Evolutionary conservation across 768 basidiomycete genomes (phyloP).

Genomic region (Dentipellis sp.): DNA sequence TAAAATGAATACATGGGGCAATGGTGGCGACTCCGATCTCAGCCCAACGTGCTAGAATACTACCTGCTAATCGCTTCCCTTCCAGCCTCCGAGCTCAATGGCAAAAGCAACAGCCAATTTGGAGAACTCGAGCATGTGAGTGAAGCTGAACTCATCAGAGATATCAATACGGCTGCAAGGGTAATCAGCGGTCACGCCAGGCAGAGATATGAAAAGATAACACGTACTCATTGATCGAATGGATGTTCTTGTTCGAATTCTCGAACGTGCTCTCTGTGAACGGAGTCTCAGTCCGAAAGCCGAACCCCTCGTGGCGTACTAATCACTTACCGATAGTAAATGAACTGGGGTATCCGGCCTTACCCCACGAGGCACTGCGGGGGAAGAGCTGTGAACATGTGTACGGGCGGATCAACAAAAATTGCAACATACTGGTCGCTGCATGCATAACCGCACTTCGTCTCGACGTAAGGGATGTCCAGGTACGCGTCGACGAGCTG

Average conservation of each 20-base stretch:
- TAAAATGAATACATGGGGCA: too few relatives aligned
- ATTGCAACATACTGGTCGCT: slow-evolving; percentile 67
- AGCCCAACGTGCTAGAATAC: neutral
- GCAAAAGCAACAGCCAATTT: slow-evolving; percentile 45
- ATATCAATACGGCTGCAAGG: slow-evolving; percentile 65
- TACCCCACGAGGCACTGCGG: slow-evolving; percentile 70
- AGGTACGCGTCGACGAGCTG: slow-evolving; percentile 70
- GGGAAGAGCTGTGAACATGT: slow-evolving; percentile 18
- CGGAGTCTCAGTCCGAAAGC: slow-evolving; percentile 5
- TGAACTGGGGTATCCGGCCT: slow-evolving; percentile 76
- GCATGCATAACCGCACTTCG: slow-evolving; percentile 90
- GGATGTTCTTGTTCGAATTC: slow-evolving; percentile 79
- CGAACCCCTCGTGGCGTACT: neutral
- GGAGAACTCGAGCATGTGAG: slow-evolving; percentile 71
- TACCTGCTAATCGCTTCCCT: slow-evolving; percentile 16
- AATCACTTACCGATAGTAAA: slow-evolving; percentile 67
- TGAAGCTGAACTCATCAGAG: slow-evolving; percentile 83
- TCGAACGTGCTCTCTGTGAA: slow-evolving; percentile 54
- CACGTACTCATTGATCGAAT: slow-evolving; percentile 73
- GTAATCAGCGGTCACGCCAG: slow-evolving; percentile 11
- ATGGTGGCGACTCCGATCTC: too few relatives aligned
- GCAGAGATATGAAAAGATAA: slow-evolving; percentile 5
- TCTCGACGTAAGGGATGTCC: slow-evolving; percentile 79
- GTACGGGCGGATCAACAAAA: slow-evolving; percentile 17
- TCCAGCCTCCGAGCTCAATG: slow-evolving; percentile 41